Conservation (phyloP, 2,329 filamentous ascomycete species). For the Paraconiothyrium sp. region DNA sequence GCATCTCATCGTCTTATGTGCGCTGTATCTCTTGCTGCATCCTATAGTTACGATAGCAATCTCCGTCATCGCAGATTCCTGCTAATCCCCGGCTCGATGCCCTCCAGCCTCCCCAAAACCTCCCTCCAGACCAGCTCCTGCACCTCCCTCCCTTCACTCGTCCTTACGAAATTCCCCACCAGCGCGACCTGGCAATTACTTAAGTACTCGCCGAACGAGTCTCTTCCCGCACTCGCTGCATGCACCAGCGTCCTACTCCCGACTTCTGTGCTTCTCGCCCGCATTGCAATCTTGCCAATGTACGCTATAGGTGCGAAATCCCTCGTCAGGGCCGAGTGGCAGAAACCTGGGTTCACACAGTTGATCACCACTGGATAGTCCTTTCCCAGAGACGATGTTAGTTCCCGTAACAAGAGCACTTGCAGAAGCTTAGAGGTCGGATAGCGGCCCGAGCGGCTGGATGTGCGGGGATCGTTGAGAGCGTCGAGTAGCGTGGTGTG, state of each 20-base stretch:
- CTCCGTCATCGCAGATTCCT: not conserved
- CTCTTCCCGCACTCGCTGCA: conserved; percentile 45
- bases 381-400: conserved; percentile 24
- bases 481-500: conserved; percentile 33
- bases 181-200: conserved; percentile 43
- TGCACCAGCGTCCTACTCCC: conserved; percentile 53
- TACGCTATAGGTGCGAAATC: conserved; percentile 1
- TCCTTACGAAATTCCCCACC: conserved; percentile 3
- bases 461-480: conserved; percentile 29
- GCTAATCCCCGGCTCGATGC: conserved; percentile 5
- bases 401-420: conserved; percentile 33
- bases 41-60: not conserved
- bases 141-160: conserved; percentile 3
- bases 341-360: conserved; percentile 45
- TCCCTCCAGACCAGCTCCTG: conserved; percentile 12
- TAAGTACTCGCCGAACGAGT: conserved; percentile 54
- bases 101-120: conserved; percentile 6
- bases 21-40: no score
- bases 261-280: conserved; percentile 52
- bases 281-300: conserved; percentile 22
- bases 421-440: conserved; percentile 43
- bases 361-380: conserved; percentile 41
- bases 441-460: conserved; percentile 32
- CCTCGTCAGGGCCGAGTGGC: conserved; percentile 30
- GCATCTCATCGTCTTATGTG: no score